Evolutionary conservation across 345 rosid genomes (phyloP).

Genomic region (Citrus sp.): DNA sequence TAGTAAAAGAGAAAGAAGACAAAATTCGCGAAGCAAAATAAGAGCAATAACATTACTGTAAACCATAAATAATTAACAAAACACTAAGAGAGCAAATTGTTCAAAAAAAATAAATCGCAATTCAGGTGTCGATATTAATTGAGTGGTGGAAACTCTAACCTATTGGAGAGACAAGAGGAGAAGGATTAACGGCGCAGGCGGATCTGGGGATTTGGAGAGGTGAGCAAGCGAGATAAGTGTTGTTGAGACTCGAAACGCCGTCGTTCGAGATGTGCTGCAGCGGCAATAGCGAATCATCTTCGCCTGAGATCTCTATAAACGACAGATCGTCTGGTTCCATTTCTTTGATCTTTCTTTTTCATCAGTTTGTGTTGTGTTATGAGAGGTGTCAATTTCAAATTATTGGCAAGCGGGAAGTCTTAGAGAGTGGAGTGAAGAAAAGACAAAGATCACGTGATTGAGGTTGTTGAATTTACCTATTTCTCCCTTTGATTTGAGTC

Average conservation of each 20-base stretch:
- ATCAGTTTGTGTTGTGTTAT: not conserved
- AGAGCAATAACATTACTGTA: not conserved
- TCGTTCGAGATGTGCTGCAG: constrained; percentile 35
- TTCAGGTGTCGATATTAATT: not conserved
- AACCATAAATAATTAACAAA: not conserved
- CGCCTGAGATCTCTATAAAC: constrained; percentile 60
- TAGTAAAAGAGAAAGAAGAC: not conserved
- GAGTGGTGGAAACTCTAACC: constrained; percentile 28
- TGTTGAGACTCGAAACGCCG: constrained; percentile 19
- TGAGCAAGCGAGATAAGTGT: constrained; percentile 50
- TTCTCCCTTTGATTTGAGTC: not conserved
- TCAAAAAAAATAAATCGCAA: not conserved
- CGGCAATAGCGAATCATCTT: constrained; percentile 54
- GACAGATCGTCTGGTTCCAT: constrained; percentile 63
- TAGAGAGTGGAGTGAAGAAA: not conserved
- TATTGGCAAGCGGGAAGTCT: constrained; percentile 30
- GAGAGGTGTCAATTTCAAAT: constrained; percentile 16
- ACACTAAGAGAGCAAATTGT: not conserved
- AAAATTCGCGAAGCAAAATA: not conserved
- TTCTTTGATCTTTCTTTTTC: not conserved
- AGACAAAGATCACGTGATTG: constrained; percentile 11
- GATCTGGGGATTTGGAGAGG: constrained; percentile 62
- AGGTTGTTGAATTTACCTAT: not conserved
- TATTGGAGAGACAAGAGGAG: constrained; percentile 26
- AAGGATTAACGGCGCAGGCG: constrained; percentile 17